Base-by-base conservation (phyloP, 257 asterid genomes). In the Solanum pinnatisectum region DNA sequence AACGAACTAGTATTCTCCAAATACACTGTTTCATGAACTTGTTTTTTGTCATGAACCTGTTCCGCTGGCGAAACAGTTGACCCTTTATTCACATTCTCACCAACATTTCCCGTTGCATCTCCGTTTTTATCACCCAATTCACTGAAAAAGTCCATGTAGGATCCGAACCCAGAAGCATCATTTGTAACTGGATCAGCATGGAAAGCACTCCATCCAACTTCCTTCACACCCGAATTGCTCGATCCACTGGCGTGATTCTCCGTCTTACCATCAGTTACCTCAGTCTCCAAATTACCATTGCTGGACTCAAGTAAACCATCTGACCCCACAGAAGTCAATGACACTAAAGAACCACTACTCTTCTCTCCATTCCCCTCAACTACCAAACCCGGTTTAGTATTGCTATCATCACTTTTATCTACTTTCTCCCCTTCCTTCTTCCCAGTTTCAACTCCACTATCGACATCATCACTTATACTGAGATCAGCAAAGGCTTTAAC, bases 161-260 rank as follows among this genome's bases (percentile, higher is more conserved):
- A 97, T 70, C 98, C 99, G 78, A 94, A 97, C 76, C 95, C 98
- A 86, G 90, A 79, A 79, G 5, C 90, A 59, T 88, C 87, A 82
- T 91, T 93, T 67, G 89, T 89, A 83, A 87, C 91, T 4, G 92
- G 73, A 88, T 92, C 94, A 39, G 95, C 88, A 85, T 88, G 89
- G 85, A 97, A 96, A 4, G 98, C 98, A 88, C 95, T 95, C 99
- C 99, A 97, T 20, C 92, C 97, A 88, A 97, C 96, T 92, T 93
- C 98, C 90, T 96, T 97, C 83, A 96, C 94, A 89, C 96, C 98
- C 4, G 92, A 88, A 73, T 88, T 89, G 87, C 92, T 96, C 14
- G 91, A 89, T 91, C 89, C 91, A 84, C 86, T 87, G 70, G 90
- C 84, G 91, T 88, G 90, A 85, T 88, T 89, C 86, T 60, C 74